phyloP scores from a whole-genome alignment of 108 stramenopile genomes.

The Fragilaria radians region DNA sequence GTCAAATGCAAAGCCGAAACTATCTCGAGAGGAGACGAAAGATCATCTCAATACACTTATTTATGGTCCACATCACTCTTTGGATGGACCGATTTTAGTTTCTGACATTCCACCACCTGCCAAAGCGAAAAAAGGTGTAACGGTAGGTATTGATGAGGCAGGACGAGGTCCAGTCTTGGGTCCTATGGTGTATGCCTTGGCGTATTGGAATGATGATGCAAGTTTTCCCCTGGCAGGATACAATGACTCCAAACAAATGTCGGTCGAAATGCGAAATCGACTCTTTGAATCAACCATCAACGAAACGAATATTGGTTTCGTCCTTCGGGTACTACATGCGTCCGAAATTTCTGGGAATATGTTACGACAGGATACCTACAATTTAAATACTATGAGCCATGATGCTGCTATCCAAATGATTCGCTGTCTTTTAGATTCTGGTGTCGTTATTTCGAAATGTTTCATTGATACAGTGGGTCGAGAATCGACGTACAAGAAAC shows the following conservation, averaged over 20 bases:
- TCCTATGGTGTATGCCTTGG: constrained; percentile 81
- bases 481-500: constrained; percentile 48
- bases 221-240: constrained; percentile 56
- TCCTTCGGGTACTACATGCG: constrained; percentile 58
- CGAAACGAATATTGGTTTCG: constrained; percentile 64
- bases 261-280: constrained; percentile 49
- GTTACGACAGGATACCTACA: constrained; percentile 68
- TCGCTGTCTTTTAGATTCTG: constrained; percentile 46
- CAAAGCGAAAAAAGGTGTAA: constrained; percentile 24
- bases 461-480: constrained; percentile 89
- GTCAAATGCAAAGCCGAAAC: background rate
- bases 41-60: background rate
- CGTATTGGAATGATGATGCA: constrained; percentile 63
- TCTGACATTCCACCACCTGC: constrained; percentile 52
- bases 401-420: constrained; percentile 81
- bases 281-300: constrained; percentile 43
- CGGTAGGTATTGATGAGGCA: constrained; percentile 70
- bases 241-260: constrained; percentile 79
- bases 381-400: constrained; percentile 82
- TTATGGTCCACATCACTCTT: background rate
- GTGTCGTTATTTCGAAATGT: constrained; percentile 51
- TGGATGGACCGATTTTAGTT: constrained; percentile 48
- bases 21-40: background rate
- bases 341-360: constrained; percentile 79
- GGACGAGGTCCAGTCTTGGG: constrained; percentile 84